Evolutionary conservation across 2,329 filamentous ascomycete genomes (phyloP), one percentile per base, ranked within the genome.

Genomic region (Neopestalotiopsis clavispora): DNA sequence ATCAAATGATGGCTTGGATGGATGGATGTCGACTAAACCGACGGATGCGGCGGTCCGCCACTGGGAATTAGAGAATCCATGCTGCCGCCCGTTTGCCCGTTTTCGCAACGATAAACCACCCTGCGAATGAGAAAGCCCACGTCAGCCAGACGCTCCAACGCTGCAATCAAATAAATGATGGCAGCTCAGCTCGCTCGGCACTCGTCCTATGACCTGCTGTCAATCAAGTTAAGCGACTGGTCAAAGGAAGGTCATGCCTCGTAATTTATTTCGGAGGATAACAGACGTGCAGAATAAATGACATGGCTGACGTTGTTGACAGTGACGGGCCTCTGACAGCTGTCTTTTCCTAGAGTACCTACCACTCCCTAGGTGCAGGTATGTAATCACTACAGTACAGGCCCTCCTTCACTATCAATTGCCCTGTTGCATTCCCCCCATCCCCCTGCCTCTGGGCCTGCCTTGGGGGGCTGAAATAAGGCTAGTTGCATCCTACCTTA

Each of bases 231-330:
- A 38, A 38, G 34, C 34, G 34, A 38, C 34, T 38, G 34, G 34
- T 7, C 34, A 38, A 38, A 7, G 34, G 23, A 28, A 28, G 34
- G 34, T 38, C 34, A 38, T 38, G 17, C 45, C 20, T 52, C 45
- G n/a, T 52, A 52, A 52, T 52, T 20, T 52, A 52, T 52, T 52
- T 52, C 45, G 45, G 45, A 52, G 34, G 45, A 52, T 52, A 52
- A 28, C 23, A 28, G 23, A 28, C 23, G 23, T 28, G 23, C 45
- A 52, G n/a, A 52, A 52, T 52, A 52, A 52, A 52, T 52, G 45
- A 52, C 45, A 17, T 52, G 45, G 45, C 45, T 23, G 45, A 52
- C 9, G 45, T 52, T 17, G 45, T 52, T 17, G 17, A 52, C 45
- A 52, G 45, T 52, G 45, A 52, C 45, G 45, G 45, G 45, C 45